Evolutionary conservation across 1,284 basidiomycete genomes (phyloP).

Genomic region (Trichosporon sp.): DNA sequence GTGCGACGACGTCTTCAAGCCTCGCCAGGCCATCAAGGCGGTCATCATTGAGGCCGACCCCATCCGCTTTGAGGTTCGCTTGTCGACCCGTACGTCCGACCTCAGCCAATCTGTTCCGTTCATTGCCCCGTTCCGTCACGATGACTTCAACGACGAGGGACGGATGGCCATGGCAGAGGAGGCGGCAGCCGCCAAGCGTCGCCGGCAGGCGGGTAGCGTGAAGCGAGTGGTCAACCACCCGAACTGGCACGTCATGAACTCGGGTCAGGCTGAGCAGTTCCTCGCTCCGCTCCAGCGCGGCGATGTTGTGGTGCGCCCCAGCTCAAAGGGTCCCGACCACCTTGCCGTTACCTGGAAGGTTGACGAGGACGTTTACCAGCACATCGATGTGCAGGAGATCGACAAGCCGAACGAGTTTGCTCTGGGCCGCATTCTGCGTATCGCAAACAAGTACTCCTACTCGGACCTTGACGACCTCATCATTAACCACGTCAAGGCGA

Average conservation of each 20-base stretch:
- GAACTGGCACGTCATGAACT: slow-evolving; percentile 95
- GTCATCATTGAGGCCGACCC: slow-evolving; percentile 72
- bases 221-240: slow-evolving; percentile 95
- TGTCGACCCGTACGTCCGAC: slow-evolving; percentile 71
- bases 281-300: slow-evolving; percentile 87
- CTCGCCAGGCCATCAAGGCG: slow-evolving; percentile 74
- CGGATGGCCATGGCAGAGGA: slow-evolving; percentile 64
- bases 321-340: slow-evolving; percentile 89
- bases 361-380: slow-evolving; percentile 92
- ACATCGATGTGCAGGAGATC: slow-evolving; percentile 88
- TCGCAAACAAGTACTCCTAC: slow-evolving; percentile 78
- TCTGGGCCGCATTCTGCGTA: slow-evolving; percentile 66
- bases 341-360: slow-evolving; percentile 99
- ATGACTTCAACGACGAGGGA: slow-evolving; percentile 35
- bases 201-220: slow-evolving; percentile 68
- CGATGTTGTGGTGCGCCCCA: slow-evolving; percentile 92
- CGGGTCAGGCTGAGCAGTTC: slow-evolving; percentile 81
- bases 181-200: slow-evolving; percentile 73
- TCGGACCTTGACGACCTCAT: slow-evolving; percentile 96
- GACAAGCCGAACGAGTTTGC: slow-evolving; percentile 64
- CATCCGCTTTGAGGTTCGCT: slow-evolving; percentile 63
- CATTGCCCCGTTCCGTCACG: slow-evolving; percentile 39
- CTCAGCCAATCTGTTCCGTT: slow-evolving; percentile 51
- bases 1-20: slow-evolving; percentile 57
- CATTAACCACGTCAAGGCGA: slow-evolving; percentile 94